These are phyloP conservation scores for Cystoderma amianthinum DNA, from an alignment of 768 basidiomycete species.

Conservation along the genomic window DNA sequence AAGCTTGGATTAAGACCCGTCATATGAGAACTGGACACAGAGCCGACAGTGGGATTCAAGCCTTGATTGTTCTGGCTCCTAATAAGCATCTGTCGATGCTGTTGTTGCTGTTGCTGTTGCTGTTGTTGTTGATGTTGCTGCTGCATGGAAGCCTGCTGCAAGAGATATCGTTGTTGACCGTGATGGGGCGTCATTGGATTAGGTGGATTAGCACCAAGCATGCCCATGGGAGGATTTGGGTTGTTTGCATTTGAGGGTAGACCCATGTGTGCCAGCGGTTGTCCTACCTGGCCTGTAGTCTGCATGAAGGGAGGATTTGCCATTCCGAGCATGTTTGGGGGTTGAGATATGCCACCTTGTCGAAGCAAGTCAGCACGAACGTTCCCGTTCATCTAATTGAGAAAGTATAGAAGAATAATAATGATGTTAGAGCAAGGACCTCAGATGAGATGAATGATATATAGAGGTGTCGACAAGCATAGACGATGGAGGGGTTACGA, in stretches of 20 bases:
- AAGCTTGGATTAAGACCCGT: constrained; percentile 19
- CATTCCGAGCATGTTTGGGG: constrained; percentile 28
- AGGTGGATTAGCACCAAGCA: constrained; percentile 23
- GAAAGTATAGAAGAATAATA: neutral
- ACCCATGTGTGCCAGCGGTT: constrained; percentile 22
- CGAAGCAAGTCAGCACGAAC: constrained; percentile 43
- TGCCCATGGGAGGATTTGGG: constrained; percentile 26
- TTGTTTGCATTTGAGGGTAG: constrained; percentile 22
- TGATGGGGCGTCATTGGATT: neutral
- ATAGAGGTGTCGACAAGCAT: constrained; percentile 7
- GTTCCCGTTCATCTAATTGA: constrained; percentile 39
- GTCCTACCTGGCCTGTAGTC: constrained; percentile 30
- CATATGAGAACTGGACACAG: constrained; percentile 22
- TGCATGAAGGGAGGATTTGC: constrained; percentile 24
- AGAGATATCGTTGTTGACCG: constrained; percentile 11
- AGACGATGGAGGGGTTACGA: constrained; percentile 8
- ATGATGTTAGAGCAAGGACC: neutral
- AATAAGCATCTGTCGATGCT: constrained; percentile 25
- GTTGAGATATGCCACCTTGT: constrained; percentile 31
- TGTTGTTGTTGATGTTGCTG: constrained; percentile 22
- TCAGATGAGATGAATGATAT: neutral
- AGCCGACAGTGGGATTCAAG: constrained; percentile 13
- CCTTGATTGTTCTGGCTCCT: constrained; percentile 24
- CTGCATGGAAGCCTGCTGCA: constrained; percentile 16
- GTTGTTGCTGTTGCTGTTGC: constrained; percentile 20